A percentile compares a stretch with the other conserved stretches of the same genome.
These are phyloP conservation scores for Coccomyxa subellipsoidea DNA, from an alignment of 163 green algal species.

Conservation along the genomic window DNA sequence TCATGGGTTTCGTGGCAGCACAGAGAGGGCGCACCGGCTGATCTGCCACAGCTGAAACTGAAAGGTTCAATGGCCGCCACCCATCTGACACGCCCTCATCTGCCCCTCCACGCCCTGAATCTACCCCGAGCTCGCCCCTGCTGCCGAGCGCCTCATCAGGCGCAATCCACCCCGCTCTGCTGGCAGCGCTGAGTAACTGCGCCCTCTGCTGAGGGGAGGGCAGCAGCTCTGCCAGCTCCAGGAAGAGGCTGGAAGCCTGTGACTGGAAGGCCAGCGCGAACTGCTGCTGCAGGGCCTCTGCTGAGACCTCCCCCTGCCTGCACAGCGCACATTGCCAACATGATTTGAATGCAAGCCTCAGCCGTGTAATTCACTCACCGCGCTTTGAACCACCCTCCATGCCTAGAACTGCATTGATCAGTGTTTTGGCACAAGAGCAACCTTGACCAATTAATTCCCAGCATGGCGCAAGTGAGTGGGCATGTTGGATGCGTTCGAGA, in stretches of 20 bases:
- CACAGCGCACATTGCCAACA: neutral
- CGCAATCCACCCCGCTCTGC: neutral
- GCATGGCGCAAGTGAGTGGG: no score
- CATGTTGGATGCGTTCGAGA: neutral
- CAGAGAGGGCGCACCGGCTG: neutral
- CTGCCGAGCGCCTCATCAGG: neutral
- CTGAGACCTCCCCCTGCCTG: slow-evolving; percentile 5
- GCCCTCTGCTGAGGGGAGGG: neutral
- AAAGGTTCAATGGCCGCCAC: neutral
- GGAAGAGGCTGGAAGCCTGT: neutral
- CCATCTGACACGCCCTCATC: neutral
- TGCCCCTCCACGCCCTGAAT: neutral
- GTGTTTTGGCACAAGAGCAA: neutral
- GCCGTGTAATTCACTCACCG: no score
- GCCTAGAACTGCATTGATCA: no score
- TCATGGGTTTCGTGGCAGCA: no score
- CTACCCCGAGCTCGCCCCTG: no score
- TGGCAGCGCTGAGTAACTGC: neutral
- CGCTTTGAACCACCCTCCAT: no score
- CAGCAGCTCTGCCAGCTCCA: slow-evolving; percentile 22
- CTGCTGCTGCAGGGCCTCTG: neutral
- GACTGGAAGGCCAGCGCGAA: neutral
- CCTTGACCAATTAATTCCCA: neutral
- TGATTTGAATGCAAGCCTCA: neutral
- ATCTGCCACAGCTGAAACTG: neutral